Evolutionary conservation across 1,284 basidiomycete genomes (phyloP), one percentile per base, ranked within the genome.

Genomic region (Tilletia walkeri): DNA sequence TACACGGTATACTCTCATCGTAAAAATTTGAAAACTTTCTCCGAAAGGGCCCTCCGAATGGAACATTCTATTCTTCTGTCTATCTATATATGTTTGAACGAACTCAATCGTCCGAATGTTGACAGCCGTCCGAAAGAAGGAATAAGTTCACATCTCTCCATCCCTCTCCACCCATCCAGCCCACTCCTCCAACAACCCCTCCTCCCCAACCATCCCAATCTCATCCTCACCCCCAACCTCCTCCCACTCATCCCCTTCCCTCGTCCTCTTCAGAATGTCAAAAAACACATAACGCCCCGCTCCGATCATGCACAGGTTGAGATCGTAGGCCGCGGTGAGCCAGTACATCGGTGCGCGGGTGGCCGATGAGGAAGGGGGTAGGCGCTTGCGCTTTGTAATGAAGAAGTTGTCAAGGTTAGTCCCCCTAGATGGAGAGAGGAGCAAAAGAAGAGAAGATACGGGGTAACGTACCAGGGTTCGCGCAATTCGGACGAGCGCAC

Each of bases 191-290:
- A 56, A 56, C 54, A 56, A 20, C 24, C 14, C 54, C 24, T 56
- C 54, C 24, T 56, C 54, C 20, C 24, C 54, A 30, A 56, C 54
- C 54, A 56, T 56, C 10, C 54, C 54, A 34, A 10, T 3, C 5
- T 56, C 54, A n/a, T 56, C 24, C 16, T 30, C 54, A n/a, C 34
- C 24, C 30, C 39, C 59, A 3, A 39, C 16, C 59, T n/a, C 30
- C 59, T 63, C 59, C 59, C 59, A 63, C 34, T 63, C 59, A 34
- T 63, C 59, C 14, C 34, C 18, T 36, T n/a, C 18, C n/a, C 59
- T 24, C 36, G 59, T 36, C 3, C 34, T 24, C 38, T 14, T 34
- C 59, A 63, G 16, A 14, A 63, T 63, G n/a, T 63, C 59, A 18
- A 39, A 20, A 38, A 36, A 63, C 34, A 63, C 59, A 10, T 34